Conservation (phyloP, 352 stramenopile genomes). For the Phytophthora fragariae region DNA sequence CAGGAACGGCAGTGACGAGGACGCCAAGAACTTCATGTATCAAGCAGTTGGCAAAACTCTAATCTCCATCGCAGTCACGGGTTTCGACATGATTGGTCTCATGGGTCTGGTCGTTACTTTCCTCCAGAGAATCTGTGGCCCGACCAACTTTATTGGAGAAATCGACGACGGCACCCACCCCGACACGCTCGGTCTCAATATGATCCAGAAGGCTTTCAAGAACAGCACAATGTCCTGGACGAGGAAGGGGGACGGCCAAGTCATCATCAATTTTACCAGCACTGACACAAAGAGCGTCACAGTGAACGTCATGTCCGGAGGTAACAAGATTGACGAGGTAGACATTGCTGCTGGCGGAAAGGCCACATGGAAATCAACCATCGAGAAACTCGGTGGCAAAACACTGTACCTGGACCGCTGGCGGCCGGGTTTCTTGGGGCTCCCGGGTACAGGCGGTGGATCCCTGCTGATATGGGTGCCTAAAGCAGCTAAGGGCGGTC, state of each 20-base stretch:
- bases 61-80: slow-evolving; percentile 50
- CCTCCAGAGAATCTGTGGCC: slow-evolving; percentile 66
- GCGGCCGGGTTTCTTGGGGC: slow-evolving; percentile 59
- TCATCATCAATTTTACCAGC: slow-evolving; percentile 54
- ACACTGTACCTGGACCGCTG: slow-evolving; percentile 79
- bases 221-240: slow-evolving; percentile 52
- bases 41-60: slow-evolving; percentile 49
- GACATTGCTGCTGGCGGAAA: slow-evolving; percentile 38
- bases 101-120: slow-evolving; percentile 54
- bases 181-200: slow-evolving; percentile 51
- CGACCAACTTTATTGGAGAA: slow-evolving; percentile 59
- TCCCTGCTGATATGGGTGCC: slow-evolving; percentile 73
- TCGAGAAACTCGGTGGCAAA: slow-evolving; percentile 52
- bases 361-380: slow-evolving; percentile 45
- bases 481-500: slow-evolving; percentile 44
- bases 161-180: slow-evolving; percentile 60
- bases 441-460: slow-evolving; percentile 65
- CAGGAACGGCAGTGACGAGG: slow-evolving; percentile 46
- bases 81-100: slow-evolving; percentile 67
- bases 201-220: slow-evolving; percentile 52
- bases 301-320: slow-evolving; percentile 59
- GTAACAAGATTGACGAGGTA: slow-evolving; percentile 49
- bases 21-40: slow-evolving; percentile 48
- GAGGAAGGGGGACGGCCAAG: slow-evolving; percentile 40
- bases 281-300: slow-evolving; percentile 49